Percentiles rank a stretch among this genome's conserved stretches.
These are phyloP conservation scores for Sideroxylon spinosum DNA, from an alignment of 179 eudicot species.

Conservation along the genomic window DNA sequence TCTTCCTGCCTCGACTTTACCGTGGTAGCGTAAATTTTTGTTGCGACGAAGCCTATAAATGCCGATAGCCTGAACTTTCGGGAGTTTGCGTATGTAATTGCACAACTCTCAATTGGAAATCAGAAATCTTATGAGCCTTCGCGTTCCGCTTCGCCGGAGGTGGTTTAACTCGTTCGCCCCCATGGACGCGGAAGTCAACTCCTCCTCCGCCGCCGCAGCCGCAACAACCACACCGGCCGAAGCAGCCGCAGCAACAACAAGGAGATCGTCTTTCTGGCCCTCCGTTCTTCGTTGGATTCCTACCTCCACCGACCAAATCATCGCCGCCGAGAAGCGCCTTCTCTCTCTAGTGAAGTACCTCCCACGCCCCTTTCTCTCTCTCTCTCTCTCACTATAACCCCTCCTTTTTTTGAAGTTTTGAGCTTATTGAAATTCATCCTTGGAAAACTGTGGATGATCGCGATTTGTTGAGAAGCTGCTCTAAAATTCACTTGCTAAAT, in stretches of 20 bases:
- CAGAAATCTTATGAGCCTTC: constrained; percentile 10
- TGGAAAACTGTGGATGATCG: too few relatives aligned
- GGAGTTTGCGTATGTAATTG: too few relatives aligned
- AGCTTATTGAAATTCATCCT: too few relatives aligned
- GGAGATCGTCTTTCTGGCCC: constrained; percentile 56
- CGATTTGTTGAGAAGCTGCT: too few relatives aligned
- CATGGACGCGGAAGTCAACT: constrained; percentile 11
- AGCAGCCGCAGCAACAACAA: constrained; percentile 11
- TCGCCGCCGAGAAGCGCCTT: constrained; percentile 86
- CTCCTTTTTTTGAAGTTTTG: background rate
- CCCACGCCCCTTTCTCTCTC: background rate
- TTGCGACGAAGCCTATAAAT: background rate
- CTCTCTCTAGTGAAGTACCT: constrained; percentile 81
- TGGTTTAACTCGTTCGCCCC: background rate
- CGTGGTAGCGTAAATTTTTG: background rate
- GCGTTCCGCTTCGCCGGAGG: background rate
- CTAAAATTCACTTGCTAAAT: background rate
- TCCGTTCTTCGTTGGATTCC: constrained; percentile 85
- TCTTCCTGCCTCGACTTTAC: too few relatives aligned
- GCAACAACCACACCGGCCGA: background rate
- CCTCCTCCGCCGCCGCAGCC: background rate
- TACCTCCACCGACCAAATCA: constrained; percentile 82
- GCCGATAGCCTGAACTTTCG: background rate
- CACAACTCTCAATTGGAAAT: too few relatives aligned
- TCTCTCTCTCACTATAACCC: background rate